Conservation (phyloP, 2,329 filamentous ascomycete species). For the Cadophora sp. region DNA sequence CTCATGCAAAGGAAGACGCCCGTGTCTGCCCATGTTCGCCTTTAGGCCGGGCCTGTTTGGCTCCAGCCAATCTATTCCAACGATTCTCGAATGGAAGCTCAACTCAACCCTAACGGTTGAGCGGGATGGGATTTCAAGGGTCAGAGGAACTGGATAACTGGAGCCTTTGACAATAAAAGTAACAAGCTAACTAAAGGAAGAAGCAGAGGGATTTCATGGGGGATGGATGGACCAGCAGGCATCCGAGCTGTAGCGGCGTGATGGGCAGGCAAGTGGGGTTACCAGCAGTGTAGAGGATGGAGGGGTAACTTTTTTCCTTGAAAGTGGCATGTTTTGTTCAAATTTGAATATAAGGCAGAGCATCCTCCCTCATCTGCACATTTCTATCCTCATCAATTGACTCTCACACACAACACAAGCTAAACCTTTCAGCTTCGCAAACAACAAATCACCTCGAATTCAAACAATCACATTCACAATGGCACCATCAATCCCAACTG, state of each 20-base stretch:
- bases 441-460: conserved; percentile 15
- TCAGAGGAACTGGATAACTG: conserved; percentile 21
- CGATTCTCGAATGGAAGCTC: conserved; percentile 4
- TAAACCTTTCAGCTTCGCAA: not conserved
- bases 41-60: conserved; percentile 19
- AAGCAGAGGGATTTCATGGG: conserved; percentile 17
- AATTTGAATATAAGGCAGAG: conserved; percentile 27
- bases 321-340: conserved; percentile 30
- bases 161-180: conserved; percentile 5
- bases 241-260: conserved; percentile 26
- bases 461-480: conserved; percentile 31
- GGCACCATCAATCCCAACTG: conserved; percentile 66
- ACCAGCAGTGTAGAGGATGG: conserved; percentile 17
- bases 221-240: conserved; percentile 11
- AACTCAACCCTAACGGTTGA: conserved; percentile 26
- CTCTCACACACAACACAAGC: conserved; percentile 11
- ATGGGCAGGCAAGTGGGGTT: conserved; percentile 30
- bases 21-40: conserved; percentile 25
- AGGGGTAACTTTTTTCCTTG: conserved; percentile 21
- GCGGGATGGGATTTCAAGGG: conserved; percentile 24
- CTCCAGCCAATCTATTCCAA: not conserved
- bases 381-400: conserved; percentile 23
- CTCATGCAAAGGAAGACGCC: conserved; percentile 19
- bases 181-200: conserved; percentile 19
- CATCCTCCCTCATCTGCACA: conserved; percentile 1